These are phyloP conservation scores for Xeromyces bisporus DNA, from an alignment of 495 filamentous ascomycete species.

Conservation along the genomic window DNA sequence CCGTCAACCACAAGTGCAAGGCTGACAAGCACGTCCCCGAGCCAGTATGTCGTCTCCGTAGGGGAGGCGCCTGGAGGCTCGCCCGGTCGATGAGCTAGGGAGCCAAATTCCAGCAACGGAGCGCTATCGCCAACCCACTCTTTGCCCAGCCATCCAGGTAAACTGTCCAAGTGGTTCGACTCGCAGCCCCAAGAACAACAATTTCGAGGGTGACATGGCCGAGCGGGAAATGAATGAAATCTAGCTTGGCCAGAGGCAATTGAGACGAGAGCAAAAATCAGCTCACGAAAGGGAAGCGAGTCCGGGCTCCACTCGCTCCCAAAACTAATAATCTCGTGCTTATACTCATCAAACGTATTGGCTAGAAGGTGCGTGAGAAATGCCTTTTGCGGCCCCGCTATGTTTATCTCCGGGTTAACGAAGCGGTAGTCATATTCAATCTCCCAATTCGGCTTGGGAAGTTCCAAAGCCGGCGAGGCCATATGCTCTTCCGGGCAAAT, in stretches of 20 bases:
- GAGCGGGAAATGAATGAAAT: conserved; percentile 3
- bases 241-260: conserved; percentile 4
- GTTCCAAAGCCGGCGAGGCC: conserved; percentile 2
- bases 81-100: conserved; percentile 1
- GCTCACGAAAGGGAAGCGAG: conserved; percentile 5
- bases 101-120: conserved; percentile 3
- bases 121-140: conserved; percentile 2
- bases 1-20: conserved; percentile 1
- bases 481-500: conserved; percentile 3
- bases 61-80: conserved; percentile 2
- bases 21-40: conserved; percentile 1
- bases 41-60: conserved; percentile 2
- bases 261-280: conserved; percentile 5
- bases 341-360: conserved; percentile 1
- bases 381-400: not conserved
- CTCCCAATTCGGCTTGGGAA: not conserved
- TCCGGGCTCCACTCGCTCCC: conserved; percentile 4
- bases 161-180: not conserved
- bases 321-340: conserved; percentile 3
- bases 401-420: conserved; percentile 2
- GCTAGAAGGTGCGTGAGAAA: conserved; percentile 2
- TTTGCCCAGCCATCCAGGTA: conserved; percentile 1
- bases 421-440: conserved; percentile 1
- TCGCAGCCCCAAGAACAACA: conserved; percentile 1
- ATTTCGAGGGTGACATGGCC: conserved; percentile 1